Base-by-base conservation (phyloP, 257 asterid genomes). In the Thymus quinquecostatus region DNA sequence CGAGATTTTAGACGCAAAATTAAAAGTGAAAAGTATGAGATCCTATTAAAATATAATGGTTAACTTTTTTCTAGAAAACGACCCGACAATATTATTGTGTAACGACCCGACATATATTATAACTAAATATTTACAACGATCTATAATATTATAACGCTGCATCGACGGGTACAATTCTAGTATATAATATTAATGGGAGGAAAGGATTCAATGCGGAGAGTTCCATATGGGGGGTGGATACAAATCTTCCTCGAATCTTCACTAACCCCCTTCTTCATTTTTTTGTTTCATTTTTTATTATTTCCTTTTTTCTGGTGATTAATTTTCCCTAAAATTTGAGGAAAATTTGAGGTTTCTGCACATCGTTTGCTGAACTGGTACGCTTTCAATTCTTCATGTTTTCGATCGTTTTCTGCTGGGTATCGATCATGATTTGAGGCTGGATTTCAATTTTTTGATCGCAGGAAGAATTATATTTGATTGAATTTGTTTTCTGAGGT, bases 151-250 rank as follows among this genome's bases (percentile, higher is more conserved):
- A 21, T 21, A 21, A 21, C 21, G 0, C 21, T 0, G 21, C 21
- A 21, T 21, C 21, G 21, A 21, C 21, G 21, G 21, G 21, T 21
- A 21, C 21, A 21, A 21, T 21, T 21, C 21, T 21, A 21, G 21
- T 21, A 21, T 21, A 21, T 21, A 21, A 21, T 21, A 21, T 21
- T 21, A 21, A 21, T 51, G 49, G 67, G 8, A 38, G 63, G 65
- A 48, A 21, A 68, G 69, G 51, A 67, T 41, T 29, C 58, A 76
- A 40, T 60, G 66, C 33, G 56, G 74, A 68, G 66, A 54, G 36
- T 51, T 77, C 32, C 74, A 53, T 13, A 66, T 74, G 70, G 76
- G 77, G 76, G 78, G 59, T 47, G 77, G 73, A 68, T 51, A 71
- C 71, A 70, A 48, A 10, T 72, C 77, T 68, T 59, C 72, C 70